These are phyloP conservation scores for Protea cynaroides DNA, from an alignment of 164 flowering plant species.

Conservation along the genomic window DNA sequence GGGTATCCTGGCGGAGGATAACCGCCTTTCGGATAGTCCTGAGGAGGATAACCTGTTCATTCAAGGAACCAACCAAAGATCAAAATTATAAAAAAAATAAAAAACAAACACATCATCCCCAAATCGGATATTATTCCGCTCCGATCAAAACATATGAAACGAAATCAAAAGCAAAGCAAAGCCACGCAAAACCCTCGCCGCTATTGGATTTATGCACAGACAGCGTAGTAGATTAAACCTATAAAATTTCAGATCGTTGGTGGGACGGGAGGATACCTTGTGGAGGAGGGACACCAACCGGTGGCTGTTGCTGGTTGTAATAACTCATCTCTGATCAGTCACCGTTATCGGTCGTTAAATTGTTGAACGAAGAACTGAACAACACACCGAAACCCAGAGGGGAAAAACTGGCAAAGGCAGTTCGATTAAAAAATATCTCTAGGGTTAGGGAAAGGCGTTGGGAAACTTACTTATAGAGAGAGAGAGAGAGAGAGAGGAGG, in stretches of 20 bases:
- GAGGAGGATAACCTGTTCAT: slow-evolving; percentile 59
- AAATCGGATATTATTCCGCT: background rate
- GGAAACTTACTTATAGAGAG: no score
- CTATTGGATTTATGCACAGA: background rate
- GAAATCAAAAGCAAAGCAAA: background rate
- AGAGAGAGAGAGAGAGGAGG: no score
- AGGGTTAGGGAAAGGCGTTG: no score
- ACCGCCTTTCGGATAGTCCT: slow-evolving; percentile 5
- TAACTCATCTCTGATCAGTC: slow-evolving; percentile 47
- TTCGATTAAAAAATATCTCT: background rate
- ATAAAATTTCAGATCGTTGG: no score
- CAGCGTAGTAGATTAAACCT: no score
- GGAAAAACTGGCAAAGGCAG: background rate
- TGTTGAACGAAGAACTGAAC: no score
- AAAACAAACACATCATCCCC: background rate
- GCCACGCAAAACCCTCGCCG: background rate
- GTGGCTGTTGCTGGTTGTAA: slow-evolving; percentile 75
- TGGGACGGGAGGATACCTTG: slow-evolving; percentile 43
- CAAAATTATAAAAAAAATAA: background rate
- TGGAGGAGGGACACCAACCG: slow-evolving; percentile 88
- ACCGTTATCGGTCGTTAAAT: no score
- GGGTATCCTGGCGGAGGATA: slow-evolving; percentile 34
- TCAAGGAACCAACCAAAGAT: background rate
- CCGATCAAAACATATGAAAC: background rate
- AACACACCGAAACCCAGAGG: no score